A percentile compares a stretch with the other conserved stretches of the same genome.
phyloP scores from a whole-genome alignment of 192 early-diverging fungal genomes.

The Paraglomus occultum region DNA sequence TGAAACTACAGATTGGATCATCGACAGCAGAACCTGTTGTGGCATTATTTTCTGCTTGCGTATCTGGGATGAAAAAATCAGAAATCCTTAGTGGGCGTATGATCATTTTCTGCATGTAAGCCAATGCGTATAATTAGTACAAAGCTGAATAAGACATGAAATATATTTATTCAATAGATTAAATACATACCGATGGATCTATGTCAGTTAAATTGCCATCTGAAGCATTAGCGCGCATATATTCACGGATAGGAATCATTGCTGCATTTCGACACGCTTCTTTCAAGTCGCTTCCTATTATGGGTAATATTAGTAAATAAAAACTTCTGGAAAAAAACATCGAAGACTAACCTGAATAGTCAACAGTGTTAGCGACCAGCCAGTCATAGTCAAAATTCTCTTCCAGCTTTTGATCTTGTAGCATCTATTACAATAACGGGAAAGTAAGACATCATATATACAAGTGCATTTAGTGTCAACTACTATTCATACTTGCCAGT shows the following conservation, averaged over 20 bases:
- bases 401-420: constrained; percentile 68
- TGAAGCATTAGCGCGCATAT: constrained; percentile 49
- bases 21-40: no score
- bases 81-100: constrained; percentile 16
- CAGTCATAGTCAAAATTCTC: constrained; percentile 62
- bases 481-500: constrained; percentile 46
- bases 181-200: constrained; percentile 21
- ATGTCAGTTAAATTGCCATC: constrained; percentile 15
- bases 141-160: background rate
- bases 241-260: constrained; percentile 92
- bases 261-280: constrained; percentile 96
- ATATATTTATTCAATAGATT: background rate
- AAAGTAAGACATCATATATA: constrained; percentile 12
- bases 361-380: constrained; percentile 71
- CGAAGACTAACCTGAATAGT: constrained; percentile 54
- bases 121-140: background rate
- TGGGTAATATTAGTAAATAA: background rate
- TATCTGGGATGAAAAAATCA: constrained; percentile 18
- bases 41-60: background rate
- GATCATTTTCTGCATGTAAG: background rate
- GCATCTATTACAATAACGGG: constrained; percentile 54
- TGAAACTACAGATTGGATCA: no score
- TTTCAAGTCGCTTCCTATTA: constrained; percentile 87
- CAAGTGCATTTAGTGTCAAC: background rate
- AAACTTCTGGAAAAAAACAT: background rate